A percentile compares a stretch with the other conserved stretches of the same genome.
These are phyloP conservation scores for Sclerotinia borealis DNA, from an alignment of 2,329 filamentous ascomycete genomes.

Conservation along the genomic window DNA sequence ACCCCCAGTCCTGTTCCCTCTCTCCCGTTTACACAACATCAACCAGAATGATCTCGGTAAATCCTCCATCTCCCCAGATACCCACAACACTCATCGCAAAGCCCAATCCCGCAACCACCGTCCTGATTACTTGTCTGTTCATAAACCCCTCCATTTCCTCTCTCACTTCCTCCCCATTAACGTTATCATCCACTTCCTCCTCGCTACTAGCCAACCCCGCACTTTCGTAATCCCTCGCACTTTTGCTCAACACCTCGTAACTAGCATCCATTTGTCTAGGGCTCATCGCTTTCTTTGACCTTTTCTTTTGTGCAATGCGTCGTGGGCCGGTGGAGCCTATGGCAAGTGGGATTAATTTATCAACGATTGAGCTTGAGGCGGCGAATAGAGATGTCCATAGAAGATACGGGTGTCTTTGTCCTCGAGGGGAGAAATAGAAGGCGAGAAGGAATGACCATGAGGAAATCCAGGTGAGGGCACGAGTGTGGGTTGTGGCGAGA, in stretches of 20 bases:
- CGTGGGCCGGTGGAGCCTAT: neutral
- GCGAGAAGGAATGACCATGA: constrained; percentile 69
- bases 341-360: constrained; percentile 22
- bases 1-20: neutral
- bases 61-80: constrained; percentile 59
- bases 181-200: constrained; percentile 38
- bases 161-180: constrained; percentile 59
- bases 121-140: constrained; percentile 48
- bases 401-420: constrained; percentile 79
- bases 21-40: constrained; percentile 3
- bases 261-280: constrained; percentile 54
- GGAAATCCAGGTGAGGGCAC: constrained; percentile 62
- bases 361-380: constrained; percentile 43
- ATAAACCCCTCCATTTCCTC: constrained; percentile 50
- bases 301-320: constrained; percentile 22
- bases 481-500: constrained; percentile 58
- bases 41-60: constrained; percentile 25
- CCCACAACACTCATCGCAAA: constrained; percentile 58
- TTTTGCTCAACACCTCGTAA: constrained; percentile 58
- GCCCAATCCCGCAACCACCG: constrained; percentile 47
- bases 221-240: constrained; percentile 41
- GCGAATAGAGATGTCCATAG: constrained; percentile 74
- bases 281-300: constrained; percentile 14
- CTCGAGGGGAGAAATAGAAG: constrained; percentile 68
- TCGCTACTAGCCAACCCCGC: constrained; percentile 40